Evolutionary conservation across 192 early-diverging fungal species (phyloP), one percentile per base, ranked within the genome.

Genomic region (Backusella parvicylindrica): DNA sequence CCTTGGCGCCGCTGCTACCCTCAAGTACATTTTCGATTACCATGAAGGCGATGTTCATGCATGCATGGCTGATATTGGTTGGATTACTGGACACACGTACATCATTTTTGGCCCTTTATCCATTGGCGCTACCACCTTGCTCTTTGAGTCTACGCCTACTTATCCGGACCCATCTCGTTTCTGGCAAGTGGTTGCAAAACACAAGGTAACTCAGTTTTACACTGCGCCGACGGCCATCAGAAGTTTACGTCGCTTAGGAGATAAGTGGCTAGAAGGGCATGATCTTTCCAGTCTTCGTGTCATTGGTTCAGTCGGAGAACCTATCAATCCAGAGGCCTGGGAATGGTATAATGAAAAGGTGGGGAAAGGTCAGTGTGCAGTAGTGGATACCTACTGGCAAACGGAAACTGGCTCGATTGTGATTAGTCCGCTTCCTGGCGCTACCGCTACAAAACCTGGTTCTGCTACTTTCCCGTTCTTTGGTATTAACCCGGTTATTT

Each of bases 241-340:
- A 70, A 93, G 95, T 23, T 87, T 98, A 70, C 91, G 95, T 43
- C 90, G 95, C 36, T 81, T 94, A 36, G 96, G 96, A 79, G 91
- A 95, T 70, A 81, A 89, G 9, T 87, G 85, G 82, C 88, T 98
- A 43, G 86, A 89, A 64, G 86, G 86, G 30, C 91, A 93, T 86
- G 90, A 94, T 56, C 86, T 98, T 64, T 89, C 88, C 35, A 87
- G 91, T 28, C 89, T 98, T 50, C 91, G 95, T 72, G 91, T 97
- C 43, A 90, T 98, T 26, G 97, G 96, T 67, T 92, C 94, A 16
- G 97, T 98, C 11, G 97, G 97, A 65, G 97, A 98, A 83, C 97
- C 97, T 68, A 98, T 98, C 82, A 96, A 97, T 83, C 94, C 95
- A 43, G 95, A 97, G 73, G 96, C 97, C 23, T 98, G 97, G 97